These are phyloP conservation scores for Botryobasidium botryosum DNA, from an alignment of 768 basidiomycete species.

Conservation along the genomic window DNA sequence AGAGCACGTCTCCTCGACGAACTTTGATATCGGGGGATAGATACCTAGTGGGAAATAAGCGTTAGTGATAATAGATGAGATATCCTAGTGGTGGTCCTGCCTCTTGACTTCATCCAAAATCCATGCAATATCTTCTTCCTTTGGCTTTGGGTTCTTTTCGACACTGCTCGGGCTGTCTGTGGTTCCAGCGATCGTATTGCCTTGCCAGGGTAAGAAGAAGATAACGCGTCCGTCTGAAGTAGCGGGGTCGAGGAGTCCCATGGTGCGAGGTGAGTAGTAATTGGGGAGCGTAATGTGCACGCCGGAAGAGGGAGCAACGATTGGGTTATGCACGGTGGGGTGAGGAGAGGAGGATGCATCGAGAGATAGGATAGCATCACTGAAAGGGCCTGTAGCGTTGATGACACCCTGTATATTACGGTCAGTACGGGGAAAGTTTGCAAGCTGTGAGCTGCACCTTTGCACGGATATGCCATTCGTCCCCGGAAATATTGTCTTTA, in stretches of 20 bases:
- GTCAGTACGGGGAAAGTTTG: background rate
- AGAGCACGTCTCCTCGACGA: conserved; percentile 82
- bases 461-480: conserved; percentile 65
- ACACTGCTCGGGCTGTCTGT: conserved; percentile 74
- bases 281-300: conserved; percentile 94
- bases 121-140: conserved; percentile 94
- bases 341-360: conserved; percentile 34
- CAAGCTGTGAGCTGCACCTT: conserved; percentile 30
- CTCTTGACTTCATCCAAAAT: conserved; percentile 69
- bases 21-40: conserved; percentile 87
- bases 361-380: conserved; percentile 67
- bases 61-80: background rate
- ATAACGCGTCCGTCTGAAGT: conserved; percentile 96
- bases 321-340: conserved; percentile 51
- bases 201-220: conserved; percentile 98
- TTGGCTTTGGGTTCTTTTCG: conserved; percentile 55
- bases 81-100: no score
- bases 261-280: conserved; percentile 87
- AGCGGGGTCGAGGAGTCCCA: conserved; percentile 90
- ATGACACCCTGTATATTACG: conserved; percentile 56
- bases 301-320: conserved; percentile 85
- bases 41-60: conserved; percentile 30
- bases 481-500: conserved; percentile 66
- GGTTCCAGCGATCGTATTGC: conserved; percentile 92
- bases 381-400: conserved; percentile 94